Evolutionary conservation across 352 stramenopile species (phyloP), one percentile per base, ranked within the genome.

Genomic region (Pythium dissimile): DNA sequence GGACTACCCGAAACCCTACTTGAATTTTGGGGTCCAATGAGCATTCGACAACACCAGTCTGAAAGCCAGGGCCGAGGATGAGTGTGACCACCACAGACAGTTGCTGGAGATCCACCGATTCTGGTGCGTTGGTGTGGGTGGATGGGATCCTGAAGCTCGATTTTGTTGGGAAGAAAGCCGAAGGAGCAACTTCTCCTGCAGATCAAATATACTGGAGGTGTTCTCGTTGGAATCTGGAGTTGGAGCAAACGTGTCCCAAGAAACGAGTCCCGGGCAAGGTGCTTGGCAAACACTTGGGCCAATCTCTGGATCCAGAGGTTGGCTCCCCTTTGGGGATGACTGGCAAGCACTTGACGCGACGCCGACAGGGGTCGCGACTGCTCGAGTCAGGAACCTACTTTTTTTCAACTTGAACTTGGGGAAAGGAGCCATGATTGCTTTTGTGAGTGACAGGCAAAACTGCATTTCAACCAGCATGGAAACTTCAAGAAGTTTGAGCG

Each of bases 371-470:
- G n/a, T n/a, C n/a, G n/a, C n/a, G n/a, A n/a, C n/a, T n/a, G n/a
- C n/a, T n/a, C n/a, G 28, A 18, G 24, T 13, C 26, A 24, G 18
- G 9, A 50, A 50, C n/a, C 24, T 50, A 28, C 34, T 50, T 31
- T 55, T 60, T 60, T 54, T 59, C 31, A 49, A 66, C 59, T 50
- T 66, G 59, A 50, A 66, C 59, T 50, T 59, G 59, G 49, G 58
- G 57, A 42, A 59, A 46, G 32, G 49, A 66, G 58, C 58, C 48
- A 66, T 60, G 49, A 59, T 54, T 60, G 44, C 49, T 50, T 37
- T 28, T 13, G 30, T 18, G 26, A 39, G 55, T 42, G 45, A 21
- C 39, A 21, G 20, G 16, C 34, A 41, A 41, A 41, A 35, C 8
- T 35, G 13, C 13, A 32, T 47, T 56, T 35, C 15, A 12, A 7